These are phyloP conservation scores for Citeromyces hawaiiensis DNA, from an alignment of 1,139 yeast species.

Conservation along the genomic window DNA sequence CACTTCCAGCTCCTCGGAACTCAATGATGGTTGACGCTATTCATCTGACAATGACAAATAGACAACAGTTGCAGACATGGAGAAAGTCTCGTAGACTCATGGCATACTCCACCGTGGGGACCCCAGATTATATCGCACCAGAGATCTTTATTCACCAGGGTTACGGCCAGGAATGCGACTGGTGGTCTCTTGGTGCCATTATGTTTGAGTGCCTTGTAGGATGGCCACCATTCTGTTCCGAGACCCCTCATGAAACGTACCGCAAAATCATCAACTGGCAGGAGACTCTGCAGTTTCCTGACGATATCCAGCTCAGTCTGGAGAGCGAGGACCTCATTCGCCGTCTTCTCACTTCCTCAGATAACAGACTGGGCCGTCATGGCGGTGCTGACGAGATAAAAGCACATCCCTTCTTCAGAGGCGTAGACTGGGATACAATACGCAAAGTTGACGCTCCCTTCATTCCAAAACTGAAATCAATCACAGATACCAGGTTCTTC, in stretches of 20 bases:
- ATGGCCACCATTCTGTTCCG: conserved; percentile 99
- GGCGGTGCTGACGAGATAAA: conserved; percentile 94
- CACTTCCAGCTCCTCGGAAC: conserved; percentile 36
- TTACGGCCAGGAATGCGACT: conserved; percentile 97
- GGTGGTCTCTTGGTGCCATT: conserved; percentile 99
- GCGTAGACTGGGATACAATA: conserved; percentile 93
- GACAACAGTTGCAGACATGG: conserved; percentile 99
- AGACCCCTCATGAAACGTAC: conserved; percentile 97
- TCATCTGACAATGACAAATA: conserved; percentile 86
- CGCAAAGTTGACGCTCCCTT: conserved; percentile 93
- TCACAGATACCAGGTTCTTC: conserved; percentile 95
- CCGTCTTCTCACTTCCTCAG: conserved; percentile 70
- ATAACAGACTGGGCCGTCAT: conserved; percentile 77
- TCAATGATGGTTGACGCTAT: conserved; percentile 92
- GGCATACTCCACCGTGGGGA: conserved; percentile 98
- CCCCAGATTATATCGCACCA: conserved; percentile 98
- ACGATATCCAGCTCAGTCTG: conserved; percentile 84
- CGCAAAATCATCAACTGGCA: conserved; percentile 92
- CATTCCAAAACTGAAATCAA: conserved; percentile 70
- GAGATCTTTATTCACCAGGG: conserved; percentile 96
- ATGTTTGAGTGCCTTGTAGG: conserved; percentile 98
- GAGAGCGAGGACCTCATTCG: conserved; percentile 91
- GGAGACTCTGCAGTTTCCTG: conserved; percentile 87
- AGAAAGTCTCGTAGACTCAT: conserved; percentile 87
- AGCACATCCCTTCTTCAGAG: conserved; percentile 85